A percentile compares a stretch with the other conserved stretches of the same genome.
Evolutionary conservation across 2,329 filamentous ascomycete genomes (phyloP).

Genomic region (Venturia effusa): DNA sequence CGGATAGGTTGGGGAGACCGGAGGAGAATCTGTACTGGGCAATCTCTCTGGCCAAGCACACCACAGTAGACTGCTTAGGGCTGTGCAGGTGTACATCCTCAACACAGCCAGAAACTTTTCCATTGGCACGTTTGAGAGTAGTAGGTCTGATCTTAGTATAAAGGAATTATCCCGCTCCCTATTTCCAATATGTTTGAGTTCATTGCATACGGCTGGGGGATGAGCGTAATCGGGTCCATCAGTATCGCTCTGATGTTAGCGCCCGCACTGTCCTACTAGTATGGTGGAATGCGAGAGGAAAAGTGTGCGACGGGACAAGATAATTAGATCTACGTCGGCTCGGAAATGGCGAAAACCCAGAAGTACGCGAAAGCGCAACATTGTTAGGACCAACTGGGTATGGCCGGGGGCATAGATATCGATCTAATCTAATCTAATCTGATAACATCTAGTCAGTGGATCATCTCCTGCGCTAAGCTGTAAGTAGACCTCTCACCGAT

Average conservation of each 20-base stretch:
- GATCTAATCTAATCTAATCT: no score
- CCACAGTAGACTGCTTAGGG: not conserved
- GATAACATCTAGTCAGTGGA: not conserved
- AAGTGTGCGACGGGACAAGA: not conserved
- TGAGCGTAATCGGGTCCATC: constrained; percentile 37
- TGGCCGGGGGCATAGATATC: no score
- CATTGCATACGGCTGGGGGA: constrained; percentile 39
- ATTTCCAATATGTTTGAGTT: constrained; percentile 33
- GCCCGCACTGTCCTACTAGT: constrained; percentile 39
- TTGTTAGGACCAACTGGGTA: no score
- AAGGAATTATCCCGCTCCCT: constrained; percentile 29
- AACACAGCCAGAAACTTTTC: not conserved
- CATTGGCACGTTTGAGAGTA: not conserved
- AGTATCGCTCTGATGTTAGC: constrained; percentile 35
- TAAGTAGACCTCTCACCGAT: not conserved
- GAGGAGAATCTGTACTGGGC: constrained; percentile 31
- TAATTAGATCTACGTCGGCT: not conserved
- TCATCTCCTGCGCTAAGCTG: not conserved
- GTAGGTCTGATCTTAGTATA: constrained; percentile 21
- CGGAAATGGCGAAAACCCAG: not conserved
- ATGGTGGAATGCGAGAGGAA: constrained; percentile 32
- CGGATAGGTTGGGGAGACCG: constrained; percentile 33
- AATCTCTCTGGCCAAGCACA: constrained; percentile 35
- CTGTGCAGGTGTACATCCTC: not conserved
- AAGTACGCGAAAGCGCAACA: not conserved